A percentile compares a stretch with the other conserved stretches of the same genome.
phyloP scores from a whole-genome alignment of 192 early-diverging fungal genomes.

The Backusella psychrophila region DNA sequence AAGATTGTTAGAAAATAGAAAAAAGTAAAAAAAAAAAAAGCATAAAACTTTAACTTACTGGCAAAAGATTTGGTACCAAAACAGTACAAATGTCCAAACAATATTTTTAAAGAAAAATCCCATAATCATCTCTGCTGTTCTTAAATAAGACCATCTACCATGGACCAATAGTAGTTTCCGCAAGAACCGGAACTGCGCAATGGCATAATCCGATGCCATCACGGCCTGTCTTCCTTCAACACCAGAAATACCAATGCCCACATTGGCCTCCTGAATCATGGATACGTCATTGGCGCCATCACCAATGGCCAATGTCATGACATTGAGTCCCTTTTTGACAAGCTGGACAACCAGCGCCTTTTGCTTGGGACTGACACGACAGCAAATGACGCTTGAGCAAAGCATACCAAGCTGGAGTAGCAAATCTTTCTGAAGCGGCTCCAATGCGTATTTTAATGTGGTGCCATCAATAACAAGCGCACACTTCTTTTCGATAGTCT shows the following conservation, averaged over 20 bases:
- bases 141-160: constrained; percentile 89
- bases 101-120: constrained; percentile 98
- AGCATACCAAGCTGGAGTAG: constrained; percentile 73
- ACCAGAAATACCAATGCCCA: constrained; percentile 93
- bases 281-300: constrained; percentile 99
- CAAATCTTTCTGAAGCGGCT: constrained; percentile 50
- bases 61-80: constrained; percentile 91
- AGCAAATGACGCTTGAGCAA: constrained; percentile 90
- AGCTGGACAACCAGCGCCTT: constrained; percentile 91
- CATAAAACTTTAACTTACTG: constrained; percentile 44
- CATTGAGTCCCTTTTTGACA: constrained; percentile 80
- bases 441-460: constrained; percentile 78
- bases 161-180: constrained; percentile 88
- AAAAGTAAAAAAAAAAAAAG: no score
- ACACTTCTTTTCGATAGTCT: constrained; percentile 23
- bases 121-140: constrained; percentile 82
- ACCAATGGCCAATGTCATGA: constrained; percentile 91
- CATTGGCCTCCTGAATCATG: constrained; percentile 98
- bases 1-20: neutral
- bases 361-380: constrained; percentile 94
- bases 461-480: constrained; percentile 93
- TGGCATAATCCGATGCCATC: constrained; percentile 92
- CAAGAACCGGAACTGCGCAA: constrained; percentile 89
- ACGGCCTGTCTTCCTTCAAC: constrained; percentile 95
- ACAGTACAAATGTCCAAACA: constrained; percentile 84